Evolutionary conservation across 176 grass and related monocot species (phyloP).

Genomic region (Hsuehochloa calcarea): DNA sequence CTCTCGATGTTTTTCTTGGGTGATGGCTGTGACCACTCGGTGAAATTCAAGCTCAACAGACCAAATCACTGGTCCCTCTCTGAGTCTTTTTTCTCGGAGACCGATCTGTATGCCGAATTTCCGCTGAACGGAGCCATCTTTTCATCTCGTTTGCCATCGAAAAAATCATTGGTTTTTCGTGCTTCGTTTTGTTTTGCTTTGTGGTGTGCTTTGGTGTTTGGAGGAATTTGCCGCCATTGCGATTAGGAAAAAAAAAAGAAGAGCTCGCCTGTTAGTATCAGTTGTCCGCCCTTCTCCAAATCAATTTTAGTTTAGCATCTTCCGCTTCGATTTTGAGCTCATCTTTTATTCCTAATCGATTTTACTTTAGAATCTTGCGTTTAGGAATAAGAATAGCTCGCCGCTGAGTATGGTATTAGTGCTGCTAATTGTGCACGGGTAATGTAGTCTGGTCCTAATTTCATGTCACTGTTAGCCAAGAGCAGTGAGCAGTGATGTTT

Average conservation of each 20-base stretch:
- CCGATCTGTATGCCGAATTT: neutral
- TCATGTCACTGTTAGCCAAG: slow-evolving; percentile 54
- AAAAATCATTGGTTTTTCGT: neutral
- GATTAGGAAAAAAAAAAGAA: neutral
- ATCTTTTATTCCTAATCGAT: neutral
- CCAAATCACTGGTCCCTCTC: slow-evolving; percentile 68
- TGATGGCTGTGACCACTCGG: slow-evolving; percentile 37
- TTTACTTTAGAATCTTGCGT: no score
- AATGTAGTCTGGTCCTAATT: slow-evolving; percentile 25
- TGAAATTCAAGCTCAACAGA: slow-evolving; percentile 98
- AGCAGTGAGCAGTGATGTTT: slow-evolving; percentile 61
- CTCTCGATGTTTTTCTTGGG: neutral
- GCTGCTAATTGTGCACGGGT: neutral
- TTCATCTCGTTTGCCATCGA: neutral
- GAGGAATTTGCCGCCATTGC: neutral
- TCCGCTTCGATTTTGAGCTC: neutral
- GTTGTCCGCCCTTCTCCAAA: neutral
- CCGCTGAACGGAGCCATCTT: slow-evolving; percentile 45
- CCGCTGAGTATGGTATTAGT: neutral
- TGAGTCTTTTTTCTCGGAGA: no score
- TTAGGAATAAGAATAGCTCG: no score
- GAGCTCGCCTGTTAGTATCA: neutral
- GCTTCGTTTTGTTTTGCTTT: neutral
- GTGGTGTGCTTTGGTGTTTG: neutral
- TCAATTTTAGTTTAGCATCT: neutral